Percentiles rank a stretch among this genome's conserved stretches.
Evolutionary conservation across 139 green algal species (phyloP).

Genomic region (Tetradesmus obliquus): DNA sequence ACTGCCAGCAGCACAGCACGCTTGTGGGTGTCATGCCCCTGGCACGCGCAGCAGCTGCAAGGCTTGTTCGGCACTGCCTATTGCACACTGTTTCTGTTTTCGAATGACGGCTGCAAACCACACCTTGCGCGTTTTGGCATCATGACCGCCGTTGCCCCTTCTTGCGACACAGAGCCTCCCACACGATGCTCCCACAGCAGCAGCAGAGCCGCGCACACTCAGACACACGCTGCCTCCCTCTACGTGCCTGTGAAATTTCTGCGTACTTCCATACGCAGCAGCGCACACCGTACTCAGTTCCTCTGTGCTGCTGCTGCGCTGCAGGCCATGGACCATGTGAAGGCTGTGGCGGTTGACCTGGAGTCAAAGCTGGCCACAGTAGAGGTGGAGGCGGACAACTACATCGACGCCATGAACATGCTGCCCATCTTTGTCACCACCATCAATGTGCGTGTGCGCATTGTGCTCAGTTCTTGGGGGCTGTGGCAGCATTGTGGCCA

Average conservation of each 20-base stretch:
- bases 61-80: too few relatives aligned
- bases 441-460: slow-evolving; percentile 14
- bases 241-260: background rate
- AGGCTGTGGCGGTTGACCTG: slow-evolving; percentile 32
- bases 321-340: slow-evolving; percentile 38
- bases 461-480: too few relatives aligned
- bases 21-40: background rate
- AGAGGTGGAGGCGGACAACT: slow-evolving; percentile 36
- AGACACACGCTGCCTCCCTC: background rate
- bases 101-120: too few relatives aligned
- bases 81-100: too few relatives aligned
- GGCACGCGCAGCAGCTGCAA: too few relatives aligned
- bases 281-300: background rate
- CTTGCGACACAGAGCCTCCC: too few relatives aligned
- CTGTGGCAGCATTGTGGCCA: background rate
- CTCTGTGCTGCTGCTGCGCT: background rate
- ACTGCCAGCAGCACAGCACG: background rate
- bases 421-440: slow-evolving; percentile 24
- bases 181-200: too few relatives aligned
- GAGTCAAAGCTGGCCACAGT: slow-evolving; percentile 37
- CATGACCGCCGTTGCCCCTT: too few relatives aligned
- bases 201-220: background rate
- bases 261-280: background rate
- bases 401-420: slow-evolving; percentile 45
- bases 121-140: too few relatives aligned